phyloP scores from a whole-genome alignment of 2,329 filamentous ascomycete species.

The Alternaria panax region DNA sequence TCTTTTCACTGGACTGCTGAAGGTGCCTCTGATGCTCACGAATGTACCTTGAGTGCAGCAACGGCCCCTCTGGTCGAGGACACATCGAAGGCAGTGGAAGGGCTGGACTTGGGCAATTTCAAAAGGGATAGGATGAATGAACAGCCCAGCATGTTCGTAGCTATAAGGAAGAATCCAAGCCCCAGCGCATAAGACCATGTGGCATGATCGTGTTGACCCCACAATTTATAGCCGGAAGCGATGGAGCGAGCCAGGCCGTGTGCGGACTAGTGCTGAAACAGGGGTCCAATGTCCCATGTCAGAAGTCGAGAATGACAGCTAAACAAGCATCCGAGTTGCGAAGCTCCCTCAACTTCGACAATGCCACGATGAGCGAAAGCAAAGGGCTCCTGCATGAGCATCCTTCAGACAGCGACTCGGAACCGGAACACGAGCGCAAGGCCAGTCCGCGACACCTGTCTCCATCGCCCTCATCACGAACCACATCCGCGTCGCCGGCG shows the following conservation, averaged over 20 bases:
- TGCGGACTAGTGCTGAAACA: constrained; percentile 12
- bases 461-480: constrained; percentile 39
- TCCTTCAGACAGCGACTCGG: constrained; percentile 40
- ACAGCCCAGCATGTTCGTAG: background rate
- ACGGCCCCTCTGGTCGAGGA: background rate
- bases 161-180: background rate
- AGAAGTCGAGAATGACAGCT: constrained; percentile 13
- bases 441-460: constrained; percentile 33
- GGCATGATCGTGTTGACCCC: background rate
- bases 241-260: background rate
- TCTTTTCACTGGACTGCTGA: background rate
- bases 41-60: background rate
- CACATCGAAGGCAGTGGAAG: background rate
- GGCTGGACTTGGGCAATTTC: background rate
- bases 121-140: background rate
- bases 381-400: constrained; percentile 50
- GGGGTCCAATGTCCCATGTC: constrained; percentile 18
- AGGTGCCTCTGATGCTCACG: too few relatives aligned
- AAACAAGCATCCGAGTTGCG: constrained; percentile 1
- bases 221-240: constrained; percentile 1
- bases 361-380: constrained; percentile 51
- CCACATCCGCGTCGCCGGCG: constrained; percentile 40
- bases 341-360: constrained; percentile 24
- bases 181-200: background rate
- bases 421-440: constrained; percentile 27